Base-by-base conservation (phyloP, 441 rosid genomes). In the Jatropha multifida region DNA sequence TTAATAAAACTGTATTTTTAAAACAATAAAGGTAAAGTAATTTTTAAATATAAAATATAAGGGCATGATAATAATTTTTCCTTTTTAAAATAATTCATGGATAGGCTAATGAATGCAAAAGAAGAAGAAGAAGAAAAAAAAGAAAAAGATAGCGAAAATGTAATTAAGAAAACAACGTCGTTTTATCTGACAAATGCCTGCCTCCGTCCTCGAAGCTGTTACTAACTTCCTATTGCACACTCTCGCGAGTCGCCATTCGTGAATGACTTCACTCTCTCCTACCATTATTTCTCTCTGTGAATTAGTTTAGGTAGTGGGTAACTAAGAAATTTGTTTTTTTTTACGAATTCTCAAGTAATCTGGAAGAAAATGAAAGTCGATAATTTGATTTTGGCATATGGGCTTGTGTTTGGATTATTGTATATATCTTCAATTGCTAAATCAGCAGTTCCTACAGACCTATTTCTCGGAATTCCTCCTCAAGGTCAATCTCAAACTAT, bases 391-490 rank as follows among this genome's bases (percentile, higher is more conserved):
- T 52, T 42, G n/a, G 32, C 68, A 12, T 52, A 38, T 23, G 60
- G 46, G 8, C 17, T 65, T 46, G 12, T 38, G n/a, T 66, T 86
- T 68, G 81, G 76, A 20, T 4, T 78, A 62, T 81, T 68, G 38
- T 81, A 71, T 41, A 18, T 79, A 42, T 72, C 71, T 81, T 81
- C 77, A 63, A 9, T 82, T 42, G 64, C 76, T 55, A 81, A 88
- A 86, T 90, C 99, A 49, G 83, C 77, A 64, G 76, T 80, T 5
- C 78, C 87, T 51, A 78, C 69, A 38, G 80, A 89, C 82, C 95
- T 88, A 23, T 90, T 78, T 44, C 69, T 78, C 14, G 84, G 84
- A 62, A 72, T 81, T 58, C 48, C 79, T 48, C 79, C 81, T 68
- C 77, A 81, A 72, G 84, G 81, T 51, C 61, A 60, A 23, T 79